A percentile compares a stretch with the other conserved stretches of the same genome.
Conservation (phyloP, 805 yeast species). For the Wickerhamiella azymoides region DNA sequence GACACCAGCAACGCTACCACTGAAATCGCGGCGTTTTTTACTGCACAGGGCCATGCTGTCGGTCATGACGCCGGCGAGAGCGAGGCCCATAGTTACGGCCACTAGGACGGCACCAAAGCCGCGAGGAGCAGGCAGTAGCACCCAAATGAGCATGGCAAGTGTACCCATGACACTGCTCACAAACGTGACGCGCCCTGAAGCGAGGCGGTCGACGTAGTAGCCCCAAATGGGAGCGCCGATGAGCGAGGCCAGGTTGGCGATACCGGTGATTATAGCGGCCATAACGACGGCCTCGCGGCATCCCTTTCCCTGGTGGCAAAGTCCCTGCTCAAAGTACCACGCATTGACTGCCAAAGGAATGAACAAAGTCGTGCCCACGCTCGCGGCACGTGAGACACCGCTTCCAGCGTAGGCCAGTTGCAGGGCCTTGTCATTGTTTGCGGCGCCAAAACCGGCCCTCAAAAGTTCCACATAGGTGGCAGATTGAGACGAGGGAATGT, state of each 20-base stretch:
- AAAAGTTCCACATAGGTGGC: conserved; percentile 31
- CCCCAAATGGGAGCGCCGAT: conserved; percentile 57
- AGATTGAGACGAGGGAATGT: conserved; percentile 14
- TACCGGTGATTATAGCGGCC: conserved; percentile 57
- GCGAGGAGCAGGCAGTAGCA: conserved; percentile 26
- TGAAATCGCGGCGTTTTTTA: conserved; percentile 31
- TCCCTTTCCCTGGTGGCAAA: conserved; percentile 29
- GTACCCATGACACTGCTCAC: conserved; percentile 18
- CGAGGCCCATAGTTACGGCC: conserved; percentile 38
- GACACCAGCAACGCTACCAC: conserved; percentile 57
- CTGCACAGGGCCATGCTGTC: conserved; percentile 50
- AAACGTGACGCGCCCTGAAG: conserved; percentile 27
- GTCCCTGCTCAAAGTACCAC: conserved; percentile 38
- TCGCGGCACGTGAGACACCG: conserved; percentile 48
- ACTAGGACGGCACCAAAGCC: conserved; percentile 26
- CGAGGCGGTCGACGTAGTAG: conserved; percentile 35
- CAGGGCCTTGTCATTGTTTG: conserved; percentile 33
- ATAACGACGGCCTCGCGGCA: conserved; percentile 52
- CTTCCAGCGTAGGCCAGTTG: conserved; percentile 47
- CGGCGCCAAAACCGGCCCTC: conserved; percentile 35
- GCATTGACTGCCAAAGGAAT: conserved; percentile 50
- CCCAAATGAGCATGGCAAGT: conserved; percentile 11
- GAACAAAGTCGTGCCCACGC: conserved; percentile 45
- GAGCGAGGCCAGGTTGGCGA: conserved; percentile 44
- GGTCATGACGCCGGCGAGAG: conserved; percentile 50